These are phyloP conservation scores for Tylopilus rubrobrunneus DNA, from an alignment of 768 basidiomycete genomes.

Conservation along the genomic window DNA sequence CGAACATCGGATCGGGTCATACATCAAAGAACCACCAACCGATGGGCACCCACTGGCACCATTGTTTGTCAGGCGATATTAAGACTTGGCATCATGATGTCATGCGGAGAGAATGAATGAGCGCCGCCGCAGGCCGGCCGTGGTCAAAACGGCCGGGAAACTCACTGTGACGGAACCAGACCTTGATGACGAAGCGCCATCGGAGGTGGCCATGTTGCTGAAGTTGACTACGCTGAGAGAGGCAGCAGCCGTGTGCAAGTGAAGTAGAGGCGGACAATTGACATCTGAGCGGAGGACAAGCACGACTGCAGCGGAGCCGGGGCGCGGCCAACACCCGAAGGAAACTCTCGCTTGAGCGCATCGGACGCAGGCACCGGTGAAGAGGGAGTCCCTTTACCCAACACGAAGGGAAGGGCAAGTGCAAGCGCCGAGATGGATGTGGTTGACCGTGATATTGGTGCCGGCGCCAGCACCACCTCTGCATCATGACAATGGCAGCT, in stretches of 20 bases:
- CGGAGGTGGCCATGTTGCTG: no score
- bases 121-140: background rate
- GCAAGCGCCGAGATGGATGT: background rate
- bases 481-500: slow-evolving; percentile 7
- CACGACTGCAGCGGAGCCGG: no score
- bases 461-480: background rate
- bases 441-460: background rate
- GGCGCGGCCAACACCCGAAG: background rate
- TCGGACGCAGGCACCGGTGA: background rate
- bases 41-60: no score
- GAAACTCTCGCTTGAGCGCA: background rate
- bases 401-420: background rate
- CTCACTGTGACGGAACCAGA: no score
- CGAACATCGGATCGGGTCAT: background rate
- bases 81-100: no score
- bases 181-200: no score
- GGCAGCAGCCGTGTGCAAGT: slow-evolving; percentile 13
- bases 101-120: background rate
- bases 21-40: background rate
- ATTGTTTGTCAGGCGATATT: no score
- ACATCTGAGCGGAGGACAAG: no score
- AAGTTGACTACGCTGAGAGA: background rate
- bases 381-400: background rate
- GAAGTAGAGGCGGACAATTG: slow-evolving; percentile 15
- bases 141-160: no score